Percentiles rank a stretch among this genome's conserved stretches.
Conservation (phyloP, 75 land plant species). For the Pinus albicaulis region DNA sequence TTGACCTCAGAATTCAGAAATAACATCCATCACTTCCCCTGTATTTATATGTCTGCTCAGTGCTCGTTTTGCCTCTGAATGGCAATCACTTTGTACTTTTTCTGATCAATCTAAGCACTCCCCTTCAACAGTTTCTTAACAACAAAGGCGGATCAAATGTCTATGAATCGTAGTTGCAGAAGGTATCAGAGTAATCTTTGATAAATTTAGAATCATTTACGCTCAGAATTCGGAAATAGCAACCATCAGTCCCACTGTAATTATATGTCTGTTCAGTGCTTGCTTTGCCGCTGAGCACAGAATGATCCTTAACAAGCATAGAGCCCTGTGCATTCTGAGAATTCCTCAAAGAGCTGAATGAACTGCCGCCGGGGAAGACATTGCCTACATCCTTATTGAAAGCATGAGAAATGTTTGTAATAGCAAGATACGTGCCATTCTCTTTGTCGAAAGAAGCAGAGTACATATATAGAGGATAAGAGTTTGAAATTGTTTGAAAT, state of each 20-base stretch:
- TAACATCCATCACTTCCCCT: slow-evolving; percentile 40
- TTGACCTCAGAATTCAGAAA: slow-evolving; percentile 5
- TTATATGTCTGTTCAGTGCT: slow-evolving; percentile 35
- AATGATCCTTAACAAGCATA: slow-evolving; percentile 42
- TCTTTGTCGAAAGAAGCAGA: slow-evolving; percentile 20
- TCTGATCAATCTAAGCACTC: no score
- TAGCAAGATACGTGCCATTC: slow-evolving; percentile 20
- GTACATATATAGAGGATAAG: slow-evolving; percentile 42
- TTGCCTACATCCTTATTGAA: slow-evolving; percentile 31
- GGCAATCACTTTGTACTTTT: no score
- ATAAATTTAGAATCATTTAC: slow-evolving; percentile 5
- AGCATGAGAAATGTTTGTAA: slow-evolving; percentile 41
- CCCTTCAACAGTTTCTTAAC: no score
- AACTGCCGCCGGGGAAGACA: slow-evolving; percentile 12
- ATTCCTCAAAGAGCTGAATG: slow-evolving; percentile 35
- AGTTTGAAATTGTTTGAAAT: slow-evolving; percentile 10
- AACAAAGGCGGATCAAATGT: no score
- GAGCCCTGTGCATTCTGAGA: slow-evolving; percentile 42
- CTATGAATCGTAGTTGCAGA: neutral
- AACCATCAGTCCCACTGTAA: slow-evolving; percentile 27
- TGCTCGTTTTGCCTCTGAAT: slow-evolving; percentile 7
- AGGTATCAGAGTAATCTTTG: slow-evolving; percentile 9
- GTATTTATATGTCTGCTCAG: slow-evolving; percentile 34
- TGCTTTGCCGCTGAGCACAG: slow-evolving; percentile 39
- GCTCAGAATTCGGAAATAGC: slow-evolving; percentile 29